Conservation (phyloP, 2,329 filamentous ascomycete genomes). For the Botryosphaeria agaves region DNA sequence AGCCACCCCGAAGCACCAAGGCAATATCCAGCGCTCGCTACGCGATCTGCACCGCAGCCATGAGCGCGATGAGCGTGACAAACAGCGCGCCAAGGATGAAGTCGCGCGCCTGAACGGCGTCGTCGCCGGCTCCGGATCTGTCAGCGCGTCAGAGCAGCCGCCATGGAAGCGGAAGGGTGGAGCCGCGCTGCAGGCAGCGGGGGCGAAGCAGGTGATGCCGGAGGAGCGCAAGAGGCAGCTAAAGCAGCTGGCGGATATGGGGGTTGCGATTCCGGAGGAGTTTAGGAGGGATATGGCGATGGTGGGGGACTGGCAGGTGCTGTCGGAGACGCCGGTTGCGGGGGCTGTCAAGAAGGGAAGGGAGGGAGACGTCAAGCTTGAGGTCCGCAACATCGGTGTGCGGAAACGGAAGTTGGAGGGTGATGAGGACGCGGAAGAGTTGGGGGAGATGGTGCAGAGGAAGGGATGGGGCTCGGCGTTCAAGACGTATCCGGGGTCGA, state of each 20-base stretch:
- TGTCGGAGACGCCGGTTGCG: slow-evolving; percentile 32
- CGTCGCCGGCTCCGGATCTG: slow-evolving; percentile 27
- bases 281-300: slow-evolving; percentile 69
- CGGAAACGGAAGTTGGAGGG: slow-evolving; percentile 46
- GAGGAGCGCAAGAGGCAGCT: slow-evolving; percentile 68
- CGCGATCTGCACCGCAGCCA: slow-evolving; percentile 75
- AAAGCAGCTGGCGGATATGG: slow-evolving; percentile 74
- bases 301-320: slow-evolving; percentile 71
- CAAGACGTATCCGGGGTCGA: slow-evolving; percentile 25
- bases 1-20: slow-evolving; percentile 68
- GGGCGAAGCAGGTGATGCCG: slow-evolving; percentile 29
- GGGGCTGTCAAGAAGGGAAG: slow-evolving; percentile 23
- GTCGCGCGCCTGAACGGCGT: slow-evolving; percentile 72
- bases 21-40: slow-evolving; percentile 72
- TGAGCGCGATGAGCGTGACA: slow-evolving; percentile 64
- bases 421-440: slow-evolving; percentile 39
- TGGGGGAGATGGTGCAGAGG: slow-evolving; percentile 15
- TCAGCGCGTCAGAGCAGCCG: slow-evolving; percentile 7
- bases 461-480: slow-evolving; percentile 27
- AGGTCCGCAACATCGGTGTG: slow-evolving; percentile 33
- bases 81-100: slow-evolving; percentile 67
- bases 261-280: slow-evolving; percentile 66
- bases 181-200: slow-evolving; percentile 14
- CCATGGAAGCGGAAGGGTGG: slow-evolving; percentile 14
- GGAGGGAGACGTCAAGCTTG: slow-evolving; percentile 21